phyloP scores from a whole-genome alignment of 345 rosid genomes.

The Rhodomyrtus tomentosa region DNA sequence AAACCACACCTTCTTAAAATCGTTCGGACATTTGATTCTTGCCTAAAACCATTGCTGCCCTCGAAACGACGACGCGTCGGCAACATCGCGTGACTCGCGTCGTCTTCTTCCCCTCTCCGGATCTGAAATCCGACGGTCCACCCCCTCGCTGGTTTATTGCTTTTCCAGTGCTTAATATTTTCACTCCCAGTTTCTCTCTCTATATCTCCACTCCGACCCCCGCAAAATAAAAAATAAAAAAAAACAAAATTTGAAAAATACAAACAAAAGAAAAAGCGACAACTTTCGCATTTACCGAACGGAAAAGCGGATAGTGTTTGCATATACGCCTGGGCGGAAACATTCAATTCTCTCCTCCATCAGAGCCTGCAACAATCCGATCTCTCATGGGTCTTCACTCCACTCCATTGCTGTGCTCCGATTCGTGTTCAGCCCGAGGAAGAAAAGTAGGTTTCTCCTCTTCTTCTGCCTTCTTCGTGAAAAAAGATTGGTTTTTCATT shows the following conservation, averaged over 20 bases:
- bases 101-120: background rate
- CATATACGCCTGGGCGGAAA: constrained; percentile 23
- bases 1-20: background rate
- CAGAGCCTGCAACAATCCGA: background rate
- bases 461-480: background rate
- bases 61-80: background rate
- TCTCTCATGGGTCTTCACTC: background rate
- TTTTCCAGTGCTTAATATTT: background rate
- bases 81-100: background rate
- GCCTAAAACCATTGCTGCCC: background rate
- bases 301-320: constrained; percentile 27
- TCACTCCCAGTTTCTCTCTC: background rate
- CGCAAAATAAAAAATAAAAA: background rate
- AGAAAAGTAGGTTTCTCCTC: constrained; percentile 9
- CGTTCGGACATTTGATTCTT: background rate
- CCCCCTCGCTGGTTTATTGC: background rate
- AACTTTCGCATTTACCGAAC: constrained; percentile 60
- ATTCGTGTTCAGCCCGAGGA: constrained; percentile 12
- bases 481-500: background rate
- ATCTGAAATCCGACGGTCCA: background rate
- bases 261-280: background rate
- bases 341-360: constrained; percentile 9
- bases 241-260: background rate
- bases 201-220: background rate
- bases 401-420: constrained; percentile 1